These are phyloP conservation scores for Hippophae tibetana DNA, from an alignment of 306 rosid species.

Conservation along the genomic window DNA sequence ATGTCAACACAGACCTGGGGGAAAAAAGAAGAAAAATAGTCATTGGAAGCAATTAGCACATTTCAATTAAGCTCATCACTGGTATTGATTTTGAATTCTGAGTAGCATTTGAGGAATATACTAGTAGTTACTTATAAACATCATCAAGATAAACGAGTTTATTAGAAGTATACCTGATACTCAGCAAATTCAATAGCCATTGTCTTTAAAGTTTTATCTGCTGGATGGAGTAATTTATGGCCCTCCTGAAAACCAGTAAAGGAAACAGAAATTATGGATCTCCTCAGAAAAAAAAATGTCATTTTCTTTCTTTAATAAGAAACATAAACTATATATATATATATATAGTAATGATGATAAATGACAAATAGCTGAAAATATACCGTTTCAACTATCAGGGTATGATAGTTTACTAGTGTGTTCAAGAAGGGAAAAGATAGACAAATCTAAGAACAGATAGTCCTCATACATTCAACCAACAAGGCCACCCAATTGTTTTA, in stretches of 20 bases:
- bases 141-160: conserved; percentile 17
- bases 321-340: no score
- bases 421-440: no score
- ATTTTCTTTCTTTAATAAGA: no score
- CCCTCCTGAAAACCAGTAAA: conserved; percentile 55
- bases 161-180: conserved; percentile 51
- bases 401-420: no score
- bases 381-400: no score
- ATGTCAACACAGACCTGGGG: conserved; percentile 82
- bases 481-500: neutral
- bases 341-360: neutral
- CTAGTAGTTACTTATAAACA: conserved; percentile 8
- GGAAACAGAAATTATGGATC: neutral
- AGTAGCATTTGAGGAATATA: conserved; percentile 11
- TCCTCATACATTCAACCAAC: neutral
- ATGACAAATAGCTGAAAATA: neutral
- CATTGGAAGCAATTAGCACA: conserved; percentile 19
- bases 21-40: conserved; percentile 11
- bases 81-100: conserved; percentile 1
- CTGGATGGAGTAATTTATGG: conserved; percentile 90
- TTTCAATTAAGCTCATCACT: conserved; percentile 8
- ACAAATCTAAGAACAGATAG: neutral
- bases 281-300: neutral
- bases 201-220: conserved; percentile 73
- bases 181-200: conserved; percentile 92